phyloP scores from a whole-genome alignment of 495 filamentous ascomycete genomes.

The Penicillium lividum region DNA sequence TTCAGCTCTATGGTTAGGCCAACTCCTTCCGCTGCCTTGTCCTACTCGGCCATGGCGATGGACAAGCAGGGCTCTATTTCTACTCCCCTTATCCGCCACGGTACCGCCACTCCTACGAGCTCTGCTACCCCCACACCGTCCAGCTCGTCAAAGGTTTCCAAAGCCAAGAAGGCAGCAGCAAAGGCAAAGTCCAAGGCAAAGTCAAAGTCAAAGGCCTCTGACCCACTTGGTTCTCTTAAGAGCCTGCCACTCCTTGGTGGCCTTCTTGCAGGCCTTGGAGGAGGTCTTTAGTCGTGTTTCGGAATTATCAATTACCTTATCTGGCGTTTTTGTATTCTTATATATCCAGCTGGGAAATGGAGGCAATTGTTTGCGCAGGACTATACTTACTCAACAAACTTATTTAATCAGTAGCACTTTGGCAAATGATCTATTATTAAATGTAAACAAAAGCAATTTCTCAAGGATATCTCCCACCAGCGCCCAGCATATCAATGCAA shows the following conservation, averaged over 20 bases:
- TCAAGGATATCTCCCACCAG: conserved; percentile 55
- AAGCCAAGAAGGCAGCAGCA: background rate
- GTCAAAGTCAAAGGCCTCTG: too few species aligned
- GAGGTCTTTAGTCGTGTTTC: conserved; percentile 6
- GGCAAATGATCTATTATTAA: background rate
- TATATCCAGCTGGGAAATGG: conserved; percentile 14
- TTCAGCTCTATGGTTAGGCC: conserved; percentile 8
- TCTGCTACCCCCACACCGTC: conserved; percentile 12
- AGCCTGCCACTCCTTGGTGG: background rate
- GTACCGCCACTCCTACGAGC: conserved; percentile 3
- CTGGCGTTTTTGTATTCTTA: conserved; percentile 12
- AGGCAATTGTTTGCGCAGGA: conserved; percentile 9
- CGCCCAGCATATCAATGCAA: conserved; percentile 71
- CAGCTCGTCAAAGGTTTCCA: conserved; percentile 13
- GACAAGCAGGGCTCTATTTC: background rate
- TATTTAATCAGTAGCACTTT: conserved; percentile 19
- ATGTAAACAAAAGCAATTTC: background rate
- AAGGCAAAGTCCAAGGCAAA: conserved; percentile 5
- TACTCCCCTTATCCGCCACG: background rate
- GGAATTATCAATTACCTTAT: background rate
- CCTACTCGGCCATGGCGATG: background rate
- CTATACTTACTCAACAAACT: conserved; percentile 24
- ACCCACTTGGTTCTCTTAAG: conserved; percentile 12
- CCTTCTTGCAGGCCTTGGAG: background rate
- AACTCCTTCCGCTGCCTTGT: background rate